phyloP scores from a whole-genome alignment of 495 filamentous ascomycete species.

The Neurospora discreta region DNA sequence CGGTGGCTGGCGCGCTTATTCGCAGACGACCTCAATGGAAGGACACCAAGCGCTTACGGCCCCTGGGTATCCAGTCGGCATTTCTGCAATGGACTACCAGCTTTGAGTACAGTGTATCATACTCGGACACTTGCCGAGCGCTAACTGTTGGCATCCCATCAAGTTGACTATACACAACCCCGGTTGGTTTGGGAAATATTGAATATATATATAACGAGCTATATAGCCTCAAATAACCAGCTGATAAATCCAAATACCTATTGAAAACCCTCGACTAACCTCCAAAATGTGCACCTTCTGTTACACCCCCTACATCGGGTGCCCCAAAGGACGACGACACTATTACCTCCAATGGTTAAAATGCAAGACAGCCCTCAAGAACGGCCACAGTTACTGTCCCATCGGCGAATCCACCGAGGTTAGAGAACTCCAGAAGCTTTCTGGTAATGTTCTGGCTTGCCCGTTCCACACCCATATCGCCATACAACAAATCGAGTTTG shows the following conservation, averaged over 20 bases:
- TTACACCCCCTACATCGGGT: conserved; percentile 22
- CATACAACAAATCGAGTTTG: conserved; percentile 16
- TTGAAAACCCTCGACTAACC: background rate
- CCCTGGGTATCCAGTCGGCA: background rate
- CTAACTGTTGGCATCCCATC: background rate
- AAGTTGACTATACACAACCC: background rate
- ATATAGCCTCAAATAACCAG: background rate
- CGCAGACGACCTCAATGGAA: background rate
- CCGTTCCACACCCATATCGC: conserved; percentile 19
- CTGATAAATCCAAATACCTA: background rate
- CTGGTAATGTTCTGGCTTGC: conserved; percentile 16
- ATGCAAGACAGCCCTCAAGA: conserved; percentile 15
- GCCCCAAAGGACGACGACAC: conserved; percentile 14
- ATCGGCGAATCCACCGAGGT: conserved; percentile 10
- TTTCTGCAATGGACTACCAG: background rate
- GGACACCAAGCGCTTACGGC: background rate
- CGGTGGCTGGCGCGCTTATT: background rate
- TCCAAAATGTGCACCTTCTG: conserved; percentile 21
- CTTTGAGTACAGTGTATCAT: background rate
- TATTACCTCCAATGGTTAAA: conserved; percentile 25
- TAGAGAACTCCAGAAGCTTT: conserved; percentile 14
- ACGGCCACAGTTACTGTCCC: conserved; percentile 14
- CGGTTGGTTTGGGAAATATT: background rate
- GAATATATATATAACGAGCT: background rate
- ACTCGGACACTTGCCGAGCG: background rate